Conservation (phyloP, 495 filamentous ascomycete species). For the Penicillium maclennaniae region DNA sequence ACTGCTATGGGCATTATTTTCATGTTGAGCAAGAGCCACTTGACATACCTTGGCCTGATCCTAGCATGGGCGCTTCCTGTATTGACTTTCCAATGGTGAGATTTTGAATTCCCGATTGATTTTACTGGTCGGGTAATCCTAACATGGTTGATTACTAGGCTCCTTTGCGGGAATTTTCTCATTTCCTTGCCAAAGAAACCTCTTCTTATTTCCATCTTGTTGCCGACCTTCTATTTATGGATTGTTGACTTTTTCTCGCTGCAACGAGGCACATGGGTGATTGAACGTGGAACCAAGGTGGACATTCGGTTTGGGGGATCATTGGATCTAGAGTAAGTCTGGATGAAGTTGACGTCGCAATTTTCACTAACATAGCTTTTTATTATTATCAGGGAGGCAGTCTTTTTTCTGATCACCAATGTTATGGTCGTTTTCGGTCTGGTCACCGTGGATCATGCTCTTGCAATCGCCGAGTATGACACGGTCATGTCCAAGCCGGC, state of each 20-base stretch:
- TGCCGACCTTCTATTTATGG: constrained; percentile 67
- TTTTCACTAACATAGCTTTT: too few relatives aligned
- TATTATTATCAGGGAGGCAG: constrained; percentile 27
- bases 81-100: constrained; percentile 56
- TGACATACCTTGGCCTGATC: constrained; percentile 62
- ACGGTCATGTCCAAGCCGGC: neutral
- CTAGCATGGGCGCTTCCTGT: constrained; percentile 63
- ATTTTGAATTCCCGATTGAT: too few relatives aligned
- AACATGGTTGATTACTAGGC: neutral
- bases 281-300: constrained; percentile 58
- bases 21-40: neutral
- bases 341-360: neutral
- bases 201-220: constrained; percentile 49
- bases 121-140: neutral
- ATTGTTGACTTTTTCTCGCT: constrained; percentile 60
- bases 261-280: constrained; percentile 61
- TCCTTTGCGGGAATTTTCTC: constrained; percentile 35
- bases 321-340: constrained; percentile 59
- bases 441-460: constrained; percentile 57
- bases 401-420: constrained; percentile 67
- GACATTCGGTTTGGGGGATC: constrained; percentile 54
- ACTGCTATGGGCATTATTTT: neutral
- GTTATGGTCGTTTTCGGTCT: constrained; percentile 61
- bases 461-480: constrained; percentile 48
- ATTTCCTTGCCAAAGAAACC: constrained; percentile 49